phyloP scores from a whole-genome alignment of 805 yeast species.

The Candida maltosa region DNA sequence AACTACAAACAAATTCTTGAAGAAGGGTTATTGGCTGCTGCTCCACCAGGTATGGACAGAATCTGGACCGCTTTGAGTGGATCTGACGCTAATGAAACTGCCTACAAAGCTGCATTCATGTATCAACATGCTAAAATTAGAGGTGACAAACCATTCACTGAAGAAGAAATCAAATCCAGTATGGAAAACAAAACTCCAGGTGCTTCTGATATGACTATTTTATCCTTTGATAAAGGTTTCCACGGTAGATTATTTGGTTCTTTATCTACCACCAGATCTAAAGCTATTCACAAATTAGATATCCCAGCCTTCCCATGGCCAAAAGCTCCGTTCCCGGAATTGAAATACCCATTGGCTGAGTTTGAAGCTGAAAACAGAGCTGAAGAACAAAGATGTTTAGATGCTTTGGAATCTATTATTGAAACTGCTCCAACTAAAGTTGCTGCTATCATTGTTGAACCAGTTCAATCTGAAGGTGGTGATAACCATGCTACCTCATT shows the following conservation, averaged over 20 bases:
- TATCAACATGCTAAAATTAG: slow-evolving; percentile 55
- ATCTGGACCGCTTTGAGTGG: slow-evolving; percentile 69
- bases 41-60: slow-evolving; percentile 58
- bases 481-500: slow-evolving; percentile 65
- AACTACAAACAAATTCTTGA: slow-evolving; percentile 48
- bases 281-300: slow-evolving; percentile 55
- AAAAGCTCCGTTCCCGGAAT: slow-evolving; percentile 43
- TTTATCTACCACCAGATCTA: slow-evolving; percentile 52
- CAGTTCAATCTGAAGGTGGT: slow-evolving; percentile 75
- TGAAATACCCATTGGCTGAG: slow-evolving; percentile 39
- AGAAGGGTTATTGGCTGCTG: slow-evolving; percentile 55
- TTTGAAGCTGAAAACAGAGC: slow-evolving; percentile 35
- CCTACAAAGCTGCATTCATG: slow-evolving; percentile 70
- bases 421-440: slow-evolving; percentile 37
- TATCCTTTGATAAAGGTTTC: slow-evolving; percentile 54
- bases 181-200: slow-evolving; percentile 54
- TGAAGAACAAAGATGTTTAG: slow-evolving; percentile 49
- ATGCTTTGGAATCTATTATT: slow-evolving; percentile 39
- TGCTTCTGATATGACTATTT: slow-evolving; percentile 48
- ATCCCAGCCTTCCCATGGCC: slow-evolving; percentile 64
- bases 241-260: slow-evolving; percentile 59
- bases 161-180: slow-evolving; percentile 44
- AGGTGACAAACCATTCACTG: slow-evolving; percentile 42
- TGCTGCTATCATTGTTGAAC: slow-evolving; percentile 56
- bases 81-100: slow-evolving; percentile 69